Base-by-base conservation (phyloP, 306 rosid species). In the Pterocarpus macrocarpus region DNA sequence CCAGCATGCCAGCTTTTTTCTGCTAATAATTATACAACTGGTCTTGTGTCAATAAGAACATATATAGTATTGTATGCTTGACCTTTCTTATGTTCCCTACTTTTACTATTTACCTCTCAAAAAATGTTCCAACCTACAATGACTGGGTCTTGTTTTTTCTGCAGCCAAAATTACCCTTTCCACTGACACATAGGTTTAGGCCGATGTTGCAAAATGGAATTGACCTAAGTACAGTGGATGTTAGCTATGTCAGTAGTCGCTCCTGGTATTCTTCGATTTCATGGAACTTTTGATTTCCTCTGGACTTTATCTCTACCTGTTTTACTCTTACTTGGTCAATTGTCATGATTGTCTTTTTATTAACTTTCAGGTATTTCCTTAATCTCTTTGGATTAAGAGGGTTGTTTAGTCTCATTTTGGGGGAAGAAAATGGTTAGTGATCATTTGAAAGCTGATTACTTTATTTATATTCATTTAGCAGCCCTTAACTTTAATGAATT, bases 161-260 rank as follows among this genome's bases (percentile, higher is more conserved):
- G 80, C 97, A 93, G 99, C 99, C 82, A 95, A 95, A 89, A 95
- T 95, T 95, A 80, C 99, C 99, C 74, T 95, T 95, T 83, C 99
- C 99, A 5, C 78, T 96, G 87, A 96, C 99, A 53, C 98, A 96
- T 82, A 93, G 99, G 84, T 96, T 96, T 86, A 84, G 99, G 88
- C 86, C 98, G 2, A 96, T 96, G 99, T 85, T 93, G 66, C 99
- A 96, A 74, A 96, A 93, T 88, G 99, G 99, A 73, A 96, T 96
- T 81, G 99, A 96, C 90, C 90, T 96, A 84, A 96, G 99, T 87
- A 92, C 99, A 69, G 99, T 96, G 68, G 98, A 96, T 86, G 99
- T 96, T 84, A 96, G 99, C 91, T 96, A 96, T 72, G 99, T 96
- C 90, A 96, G 98, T 81, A 93, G 99, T 80, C 99, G 99, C 68